Conservation (phyloP, 306 rosid genomes). For the Sicyos baderoa region DNA sequence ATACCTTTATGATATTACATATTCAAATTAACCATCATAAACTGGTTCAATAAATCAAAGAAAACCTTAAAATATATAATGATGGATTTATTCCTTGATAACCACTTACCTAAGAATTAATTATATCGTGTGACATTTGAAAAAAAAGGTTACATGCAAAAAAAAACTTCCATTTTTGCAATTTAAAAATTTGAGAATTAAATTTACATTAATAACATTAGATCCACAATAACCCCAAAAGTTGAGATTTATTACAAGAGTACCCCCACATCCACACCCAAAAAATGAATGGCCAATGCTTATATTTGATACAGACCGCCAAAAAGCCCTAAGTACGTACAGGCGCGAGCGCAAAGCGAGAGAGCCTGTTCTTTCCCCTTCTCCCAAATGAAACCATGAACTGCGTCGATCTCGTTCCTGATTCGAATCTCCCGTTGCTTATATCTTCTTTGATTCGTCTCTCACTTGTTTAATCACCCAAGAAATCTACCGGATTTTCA, state of each 20-base stretch:
- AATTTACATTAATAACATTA: neutral
- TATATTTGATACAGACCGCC: conserved; percentile 12
- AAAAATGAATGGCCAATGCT: conserved; percentile 14
- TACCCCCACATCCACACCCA: neutral
- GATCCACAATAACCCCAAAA: too few relatives aligned
- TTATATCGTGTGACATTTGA: too few relatives aligned
- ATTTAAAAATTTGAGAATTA: neutral
- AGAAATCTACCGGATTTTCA: too few relatives aligned
- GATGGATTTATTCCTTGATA: too few relatives aligned
- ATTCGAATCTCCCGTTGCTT: neutral
- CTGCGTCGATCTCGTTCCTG: neutral
- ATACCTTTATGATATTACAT: too few relatives aligned
- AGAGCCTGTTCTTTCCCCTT: too few relatives aligned
- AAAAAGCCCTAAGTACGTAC: conserved; percentile 17
- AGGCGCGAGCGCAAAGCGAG: neutral
- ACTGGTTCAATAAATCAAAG: too few relatives aligned
- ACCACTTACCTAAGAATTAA: too few relatives aligned
- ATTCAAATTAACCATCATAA: too few relatives aligned
- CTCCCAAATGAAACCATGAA: neutral
- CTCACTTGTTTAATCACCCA: neutral
- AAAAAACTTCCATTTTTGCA: neutral
- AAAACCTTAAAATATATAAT: too few relatives aligned
- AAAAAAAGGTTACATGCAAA: too few relatives aligned
- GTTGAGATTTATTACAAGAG: neutral
- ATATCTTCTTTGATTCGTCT: neutral